These are phyloP conservation scores for Fusarium sacchari DNA, from an alignment of 2,329 filamentous ascomycete species.

Conservation along the genomic window DNA sequence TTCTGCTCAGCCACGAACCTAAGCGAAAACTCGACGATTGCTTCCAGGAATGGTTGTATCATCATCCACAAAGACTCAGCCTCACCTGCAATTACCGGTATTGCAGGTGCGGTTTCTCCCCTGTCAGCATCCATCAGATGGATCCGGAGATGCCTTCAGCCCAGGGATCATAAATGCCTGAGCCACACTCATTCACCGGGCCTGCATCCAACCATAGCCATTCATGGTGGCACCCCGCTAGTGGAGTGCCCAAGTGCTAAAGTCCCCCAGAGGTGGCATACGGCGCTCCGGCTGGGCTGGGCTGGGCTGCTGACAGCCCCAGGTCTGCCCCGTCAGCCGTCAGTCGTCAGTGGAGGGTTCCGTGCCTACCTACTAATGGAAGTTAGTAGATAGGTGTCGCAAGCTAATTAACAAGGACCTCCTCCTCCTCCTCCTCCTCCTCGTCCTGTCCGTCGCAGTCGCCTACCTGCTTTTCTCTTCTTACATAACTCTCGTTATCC, in stretches of 20 bases:
- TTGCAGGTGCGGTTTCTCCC: constrained; percentile 1
- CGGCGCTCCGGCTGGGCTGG: background rate
- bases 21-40: constrained; percentile 9
- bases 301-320: constrained; percentile 8
- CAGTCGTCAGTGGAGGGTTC: constrained; percentile 14
- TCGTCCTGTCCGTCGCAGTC: constrained; percentile 10
- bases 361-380: constrained; percentile 2
- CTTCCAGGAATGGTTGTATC: background rate
- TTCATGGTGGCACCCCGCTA: background rate
- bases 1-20: constrained; percentile 17
- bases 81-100: constrained; percentile 13
- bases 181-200: constrained; percentile 17
- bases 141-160: constrained; percentile 19
- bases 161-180: background rate
- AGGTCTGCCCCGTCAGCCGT: background rate
- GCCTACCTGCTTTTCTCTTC: constrained; percentile 14
- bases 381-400: constrained; percentile 11
- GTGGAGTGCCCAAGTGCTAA: constrained; percentile 1
- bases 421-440: background rate
- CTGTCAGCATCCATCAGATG: constrained; percentile 20
- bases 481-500: constrained; percentile 21
- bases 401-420: constrained; percentile 38
- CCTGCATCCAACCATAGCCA: constrained; percentile 18
- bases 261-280: constrained; percentile 9
- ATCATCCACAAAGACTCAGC: constrained; percentile 23